These are phyloP conservation scores for Handroanthus guayacan DNA, from an alignment of 257 asterid genomes.

Conservation along the genomic window DNA sequence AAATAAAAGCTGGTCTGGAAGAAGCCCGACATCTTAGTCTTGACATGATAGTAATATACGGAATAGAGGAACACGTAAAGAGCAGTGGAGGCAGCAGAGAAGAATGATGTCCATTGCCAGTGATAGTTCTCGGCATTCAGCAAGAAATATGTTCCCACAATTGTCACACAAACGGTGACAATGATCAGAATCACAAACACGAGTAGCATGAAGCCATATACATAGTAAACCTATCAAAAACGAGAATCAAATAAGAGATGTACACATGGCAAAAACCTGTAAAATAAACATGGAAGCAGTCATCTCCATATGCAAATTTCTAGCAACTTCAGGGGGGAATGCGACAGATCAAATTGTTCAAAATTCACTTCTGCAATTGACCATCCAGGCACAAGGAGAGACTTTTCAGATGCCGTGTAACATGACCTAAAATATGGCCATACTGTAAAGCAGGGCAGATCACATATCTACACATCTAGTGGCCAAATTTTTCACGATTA, in stretches of 20 bases:
- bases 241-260: constrained; percentile 7
- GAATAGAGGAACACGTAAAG: constrained; percentile 78
- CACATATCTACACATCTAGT: neutral
- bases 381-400: neutral
- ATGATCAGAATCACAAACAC: constrained; percentile 82
- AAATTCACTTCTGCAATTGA: constrained; percentile 12
- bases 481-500: neutral
- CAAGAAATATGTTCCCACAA: constrained; percentile 90
- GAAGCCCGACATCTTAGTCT: constrained; percentile 88
- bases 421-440: constrained; percentile 1
- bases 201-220: constrained; percentile 84
- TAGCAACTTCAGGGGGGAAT: constrained; percentile 5
- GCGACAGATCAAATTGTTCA: constrained; percentile 8
- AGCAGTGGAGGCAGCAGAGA: constrained; percentile 84
- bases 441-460: neutral
- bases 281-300: neutral
- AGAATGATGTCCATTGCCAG: constrained; percentile 92
- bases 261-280: neutral
- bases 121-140: constrained; percentile 88
- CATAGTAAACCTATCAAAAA: constrained; percentile 76
- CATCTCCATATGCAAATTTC: neutral
- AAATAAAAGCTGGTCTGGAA: constrained; percentile 93
- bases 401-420: neutral
- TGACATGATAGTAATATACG: constrained; percentile 69
- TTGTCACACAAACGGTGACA: constrained; percentile 85